Percentiles rank a stretch among this genome's conserved stretches.
These are phyloP conservation scores for Nannizzia gypsea DNA, from an alignment of 2,329 filamentous ascomycete genomes.

Conservation along the genomic window DNA sequence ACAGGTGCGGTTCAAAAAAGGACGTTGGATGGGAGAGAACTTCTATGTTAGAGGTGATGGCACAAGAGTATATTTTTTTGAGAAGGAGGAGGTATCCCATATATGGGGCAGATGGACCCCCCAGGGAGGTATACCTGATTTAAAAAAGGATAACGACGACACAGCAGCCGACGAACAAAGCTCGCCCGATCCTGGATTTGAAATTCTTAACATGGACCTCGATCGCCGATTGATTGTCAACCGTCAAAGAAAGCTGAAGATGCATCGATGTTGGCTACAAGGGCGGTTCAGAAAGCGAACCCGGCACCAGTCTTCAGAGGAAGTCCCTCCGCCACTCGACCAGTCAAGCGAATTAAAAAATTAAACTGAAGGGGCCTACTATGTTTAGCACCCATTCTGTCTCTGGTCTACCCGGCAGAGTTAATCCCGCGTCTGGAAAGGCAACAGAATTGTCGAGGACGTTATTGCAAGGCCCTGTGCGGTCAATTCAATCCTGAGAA, in stretches of 20 bases:
- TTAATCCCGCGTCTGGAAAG: neutral
- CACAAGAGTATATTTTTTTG: constrained; percentile 95
- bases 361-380: neutral
- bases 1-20: constrained; percentile 94
- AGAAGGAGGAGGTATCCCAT: constrained; percentile 62
- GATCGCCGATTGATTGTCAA: constrained; percentile 89
- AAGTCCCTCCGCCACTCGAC: neutral
- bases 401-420: neutral
- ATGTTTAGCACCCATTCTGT: neutral
- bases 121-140: constrained; percentile 22
- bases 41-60: constrained; percentile 95
- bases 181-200: constrained; percentile 39
- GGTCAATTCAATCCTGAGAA: neutral
- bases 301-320: neutral
- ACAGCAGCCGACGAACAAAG: constrained; percentile 12
- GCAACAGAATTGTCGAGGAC: neutral
- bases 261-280: constrained; percentile 81
- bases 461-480: neutral
- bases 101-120: constrained; percentile 58
- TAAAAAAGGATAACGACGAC: constrained; percentile 11
- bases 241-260: constrained; percentile 78
- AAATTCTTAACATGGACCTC: constrained; percentile 65
- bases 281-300: constrained; percentile 32
- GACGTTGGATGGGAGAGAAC: constrained; percentile 85
- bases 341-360: neutral